These are phyloP conservation scores for Penicillium bovifimosum DNA, from an alignment of 495 filamentous ascomycete genomes.

Conservation along the genomic window DNA sequence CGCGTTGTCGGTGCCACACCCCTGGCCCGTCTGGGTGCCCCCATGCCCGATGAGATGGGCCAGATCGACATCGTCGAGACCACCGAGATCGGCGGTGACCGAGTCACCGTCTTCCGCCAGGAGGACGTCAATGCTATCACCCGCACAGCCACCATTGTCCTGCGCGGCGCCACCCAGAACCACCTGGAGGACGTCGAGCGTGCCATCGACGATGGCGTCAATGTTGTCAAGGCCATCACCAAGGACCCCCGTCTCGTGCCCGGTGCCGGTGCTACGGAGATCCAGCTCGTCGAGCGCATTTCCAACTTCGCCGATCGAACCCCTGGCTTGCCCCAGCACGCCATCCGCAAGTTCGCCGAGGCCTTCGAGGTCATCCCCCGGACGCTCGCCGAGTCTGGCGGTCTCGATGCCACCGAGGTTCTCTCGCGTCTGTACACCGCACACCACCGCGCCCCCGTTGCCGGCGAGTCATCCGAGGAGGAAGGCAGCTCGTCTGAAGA, in stretches of 20 bases:
- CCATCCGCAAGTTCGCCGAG: conserved; percentile 95
- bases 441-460: conserved; percentile 56
- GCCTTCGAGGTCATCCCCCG: conserved; percentile 96
- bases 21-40: conserved; percentile 88
- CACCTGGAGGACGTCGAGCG: conserved; percentile 96
- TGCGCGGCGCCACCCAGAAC: conserved; percentile 95
- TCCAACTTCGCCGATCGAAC: conserved; percentile 84
- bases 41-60: conserved; percentile 99
- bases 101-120: conserved; percentile 97
- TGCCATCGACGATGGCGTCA: conserved; percentile 97
- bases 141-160: conserved; percentile 88
- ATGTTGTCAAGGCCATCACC: conserved; percentile 97
- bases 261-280: conserved; percentile 91
- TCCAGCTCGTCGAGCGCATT: conserved; percentile 91
- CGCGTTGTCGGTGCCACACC: conserved; percentile 95
- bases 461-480: conserved; percentile 27
- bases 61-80: conserved; percentile 93
- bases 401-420: conserved; percentile 92
- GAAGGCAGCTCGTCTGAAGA: conserved; percentile 40
- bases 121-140: conserved; percentile 87
- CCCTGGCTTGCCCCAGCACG: conserved; percentile 85
- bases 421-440: conserved; percentile 87
- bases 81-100: conserved; percentile 95
- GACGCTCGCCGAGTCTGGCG: conserved; percentile 88
- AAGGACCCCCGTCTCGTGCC: conserved; percentile 86